A percentile compares a stretch with the other conserved stretches of the same genome.
Evolutionary conservation across 2,329 filamentous ascomycete genomes (phyloP).

Genomic region (Clarireedia homoeocarpa): DNA sequence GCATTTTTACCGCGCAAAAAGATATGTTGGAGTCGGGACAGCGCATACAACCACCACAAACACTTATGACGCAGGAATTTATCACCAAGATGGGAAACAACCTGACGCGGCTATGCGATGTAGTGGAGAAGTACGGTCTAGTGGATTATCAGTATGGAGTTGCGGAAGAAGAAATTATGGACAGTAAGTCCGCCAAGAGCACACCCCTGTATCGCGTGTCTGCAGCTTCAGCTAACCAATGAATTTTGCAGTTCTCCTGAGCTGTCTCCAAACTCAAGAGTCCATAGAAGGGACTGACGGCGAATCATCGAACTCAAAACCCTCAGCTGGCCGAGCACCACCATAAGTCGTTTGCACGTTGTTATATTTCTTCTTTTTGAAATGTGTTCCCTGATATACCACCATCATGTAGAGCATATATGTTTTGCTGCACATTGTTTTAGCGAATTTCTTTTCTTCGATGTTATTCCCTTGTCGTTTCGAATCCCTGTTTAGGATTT

Average conservation of each 20-base stretch:
- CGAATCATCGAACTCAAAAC: constrained; percentile 4
- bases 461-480: not conserved
- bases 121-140: constrained; percentile 81
- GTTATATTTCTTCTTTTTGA: not conserved
- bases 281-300: constrained; percentile 24
- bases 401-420: constrained; percentile 7
- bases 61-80: constrained; percentile 57
- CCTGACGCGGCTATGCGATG: constrained; percentile 74
- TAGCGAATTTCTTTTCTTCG: not conserved
- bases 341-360: constrained; percentile 14
- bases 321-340: constrained; percentile 19
- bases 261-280: constrained; percentile 47
- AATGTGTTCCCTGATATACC: not conserved
- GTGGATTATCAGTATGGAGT: constrained; percentile 97
- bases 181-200: constrained; percentile 3
- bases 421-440: not conserved
- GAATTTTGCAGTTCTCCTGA: constrained; percentile 37
- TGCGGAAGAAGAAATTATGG: constrained; percentile 85
- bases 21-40: constrained; percentile 49
- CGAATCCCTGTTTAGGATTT: not conserved
- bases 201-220: not conserved
- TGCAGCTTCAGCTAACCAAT: not conserved
- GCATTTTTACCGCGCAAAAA: constrained; percentile 74
- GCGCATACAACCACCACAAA: constrained; percentile 38
- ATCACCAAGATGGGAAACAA: constrained; percentile 77